Evolutionary conservation across 1,139 yeast genomes (phyloP), one percentile per base, ranked within the genome.

Genomic region (Suhomyces bribrorum): DNA sequence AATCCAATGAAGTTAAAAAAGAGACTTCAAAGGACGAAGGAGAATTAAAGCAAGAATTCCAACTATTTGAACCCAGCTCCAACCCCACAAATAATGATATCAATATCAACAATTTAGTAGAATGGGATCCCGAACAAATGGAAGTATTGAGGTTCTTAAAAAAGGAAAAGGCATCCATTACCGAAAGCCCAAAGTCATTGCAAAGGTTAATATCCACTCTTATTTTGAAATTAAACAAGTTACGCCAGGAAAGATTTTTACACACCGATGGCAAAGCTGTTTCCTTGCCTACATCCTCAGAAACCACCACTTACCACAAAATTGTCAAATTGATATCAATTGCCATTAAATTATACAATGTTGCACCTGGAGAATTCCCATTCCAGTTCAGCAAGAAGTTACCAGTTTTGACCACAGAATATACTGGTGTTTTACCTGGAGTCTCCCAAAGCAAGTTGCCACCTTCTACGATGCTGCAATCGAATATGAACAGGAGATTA

Each of bases 361-460:
- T 67, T 7, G 43, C 49, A 5, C 64, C 67, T 7, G 50, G 52
- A 13, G 54, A 56, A 14, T 52, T 76, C 25, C 64, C 75, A 9
- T 46, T 60, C 27, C 54, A 58, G 31, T 58, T 69, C 38, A 69
- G 73, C 47, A 58, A 67, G 33, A 71, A 62, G 38, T 53, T 89
- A 31, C 95, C 96, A 0, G 84, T 86, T 1, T 69, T 86, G 41
- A 79, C 81, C 54, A 77, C 83, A 14, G 87, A 84, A 49, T 89
- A 86, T 53, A 69, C 77, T 30, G 97, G 97, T 38, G 75, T 85
- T 1, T 72, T 89, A 53, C 97, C 96, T 1, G 88, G 88, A 0
- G 68, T 75, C 39, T 42, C 64, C 5, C 65, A 37, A 56, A 62
- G 44, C 22, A 45, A 45, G 22, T 28, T 36, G 12, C 28, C 61